Percentiles rank a stretch among this genome's conserved stretches.
Conservation (phyloP, 108 stramenopile species). For the Pseudonitzschia pungens region DNA sequence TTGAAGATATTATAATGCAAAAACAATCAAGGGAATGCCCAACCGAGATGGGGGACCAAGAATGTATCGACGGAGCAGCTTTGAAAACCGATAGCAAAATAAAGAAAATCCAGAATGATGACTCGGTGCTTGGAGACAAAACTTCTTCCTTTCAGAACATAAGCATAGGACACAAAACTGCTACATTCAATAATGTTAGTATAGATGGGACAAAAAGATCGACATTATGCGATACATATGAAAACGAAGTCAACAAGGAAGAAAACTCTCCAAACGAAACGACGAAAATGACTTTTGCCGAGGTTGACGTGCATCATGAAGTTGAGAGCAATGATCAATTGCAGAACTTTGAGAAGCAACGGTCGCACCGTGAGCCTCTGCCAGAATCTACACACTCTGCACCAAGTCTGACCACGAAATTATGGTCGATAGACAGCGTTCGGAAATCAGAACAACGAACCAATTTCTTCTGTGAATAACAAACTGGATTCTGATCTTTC, state of each 20-base stretch:
- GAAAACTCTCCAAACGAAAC: background rate
- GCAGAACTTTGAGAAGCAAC: background rate
- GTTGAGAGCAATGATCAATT: background rate
- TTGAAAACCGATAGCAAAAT: background rate
- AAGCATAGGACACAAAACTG: background rate
- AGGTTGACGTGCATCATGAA: background rate
- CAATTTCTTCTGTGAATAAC: too few species aligned
- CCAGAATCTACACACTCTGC: too few species aligned
- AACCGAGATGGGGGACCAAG: background rate
- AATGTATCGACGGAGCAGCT: background rate
- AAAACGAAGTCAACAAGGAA: background rate
- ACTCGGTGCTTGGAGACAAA: constrained; percentile 3
- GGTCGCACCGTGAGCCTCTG: too few species aligned
- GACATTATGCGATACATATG: background rate
- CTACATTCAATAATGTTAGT: background rate
- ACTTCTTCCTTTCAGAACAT: background rate
- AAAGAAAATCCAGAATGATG: background rate
- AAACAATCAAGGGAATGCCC: background rate
- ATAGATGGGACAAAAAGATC: background rate
- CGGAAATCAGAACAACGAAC: too few species aligned
- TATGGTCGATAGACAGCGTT: too few species aligned
- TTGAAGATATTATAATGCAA: too few species aligned
- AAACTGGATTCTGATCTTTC: too few species aligned
- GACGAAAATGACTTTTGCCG: background rate
- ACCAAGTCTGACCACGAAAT: too few species aligned